A percentile compares a stretch with the other conserved stretches of the same genome.
These are phyloP conservation scores for Fusarium zealandicum DNA, from an alignment of 2,329 filamentous ascomycete species.

Conservation along the genomic window DNA sequence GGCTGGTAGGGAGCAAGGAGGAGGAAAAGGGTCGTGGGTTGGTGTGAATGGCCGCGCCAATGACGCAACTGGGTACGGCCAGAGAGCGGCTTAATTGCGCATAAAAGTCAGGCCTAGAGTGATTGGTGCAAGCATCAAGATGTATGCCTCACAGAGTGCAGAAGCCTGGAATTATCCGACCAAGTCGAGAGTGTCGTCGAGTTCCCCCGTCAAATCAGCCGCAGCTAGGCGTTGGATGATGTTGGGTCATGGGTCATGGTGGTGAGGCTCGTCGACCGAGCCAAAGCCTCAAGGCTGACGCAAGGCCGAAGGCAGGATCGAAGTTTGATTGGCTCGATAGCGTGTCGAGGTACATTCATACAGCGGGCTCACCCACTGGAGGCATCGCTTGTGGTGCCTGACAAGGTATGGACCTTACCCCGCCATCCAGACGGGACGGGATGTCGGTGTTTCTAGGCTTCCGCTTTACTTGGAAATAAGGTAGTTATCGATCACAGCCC, in stretches of 20 bases:
- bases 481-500: not conserved
- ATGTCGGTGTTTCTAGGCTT: constrained; percentile 31
- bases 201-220: constrained; percentile 17
- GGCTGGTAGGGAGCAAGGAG: constrained; percentile 11
- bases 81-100: constrained; percentile 5
- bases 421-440: constrained; percentile 22
- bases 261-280: constrained; percentile 36
- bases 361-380: constrained; percentile 12
- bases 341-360: constrained; percentile 5
- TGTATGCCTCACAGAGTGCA: no score
- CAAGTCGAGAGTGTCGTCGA: not conserved
- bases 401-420: constrained; percentile 19
- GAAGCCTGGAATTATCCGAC: no score
- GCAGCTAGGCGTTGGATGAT: constrained; percentile 30
- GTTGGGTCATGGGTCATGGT: constrained; percentile 36
- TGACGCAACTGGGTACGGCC: constrained; percentile 38
- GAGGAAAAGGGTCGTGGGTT: constrained; percentile 3
- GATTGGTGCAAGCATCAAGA: not conserved
- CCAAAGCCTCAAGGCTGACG: constrained; percentile 35
- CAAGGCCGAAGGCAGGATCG: constrained; percentile 16
- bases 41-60: constrained; percentile 23
- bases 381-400: constrained; percentile 5
- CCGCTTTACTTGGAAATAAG: not conserved
- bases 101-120: not conserved
- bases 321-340: constrained; percentile 19